A percentile compares a stretch with the other conserved stretches of the same genome.
These are phyloP conservation scores for Crepidotus variabilis DNA, from an alignment of 768 basidiomycete genomes.

Conservation along the genomic window DNA sequence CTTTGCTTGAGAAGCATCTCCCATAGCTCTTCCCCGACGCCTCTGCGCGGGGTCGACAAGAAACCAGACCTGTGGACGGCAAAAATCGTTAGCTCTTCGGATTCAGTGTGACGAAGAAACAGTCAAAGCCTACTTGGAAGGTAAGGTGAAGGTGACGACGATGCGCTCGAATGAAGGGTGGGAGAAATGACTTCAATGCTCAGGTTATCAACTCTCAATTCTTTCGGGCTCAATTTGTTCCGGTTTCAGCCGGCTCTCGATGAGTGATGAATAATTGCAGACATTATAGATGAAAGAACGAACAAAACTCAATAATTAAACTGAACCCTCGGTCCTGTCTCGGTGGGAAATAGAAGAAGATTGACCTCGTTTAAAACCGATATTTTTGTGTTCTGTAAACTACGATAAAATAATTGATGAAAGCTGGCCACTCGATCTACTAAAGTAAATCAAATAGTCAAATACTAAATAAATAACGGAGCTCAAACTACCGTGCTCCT, in stretches of 20 bases:
- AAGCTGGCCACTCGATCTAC: too few relatives aligned
- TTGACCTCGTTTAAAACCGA: too few relatives aligned
- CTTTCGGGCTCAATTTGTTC: background rate
- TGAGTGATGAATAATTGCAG: background rate
- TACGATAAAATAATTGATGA: too few relatives aligned
- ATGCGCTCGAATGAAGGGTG: background rate
- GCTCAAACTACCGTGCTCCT: background rate
- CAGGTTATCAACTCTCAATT: background rate
- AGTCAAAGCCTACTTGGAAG: background rate
- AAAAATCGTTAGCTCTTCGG: background rate
- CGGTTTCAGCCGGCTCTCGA: slow-evolving; percentile 2
- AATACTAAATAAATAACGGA: background rate
- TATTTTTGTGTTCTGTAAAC: too few relatives aligned
- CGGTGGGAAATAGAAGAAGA: too few relatives aligned
- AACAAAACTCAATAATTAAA: too few relatives aligned
- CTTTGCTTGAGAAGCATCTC: background rate
- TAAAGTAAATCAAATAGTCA: too few relatives aligned
- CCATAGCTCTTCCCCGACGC: slow-evolving; percentile 6
- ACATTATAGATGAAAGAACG: too few relatives aligned
- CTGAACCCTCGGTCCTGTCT: too few relatives aligned
- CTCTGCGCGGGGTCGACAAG: slow-evolving; percentile 1
- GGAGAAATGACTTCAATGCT: background rate
- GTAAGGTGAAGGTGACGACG: background rate
- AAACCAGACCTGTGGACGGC: background rate
- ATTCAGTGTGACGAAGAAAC: background rate